Percentiles rank a stretch among this genome's conserved stretches.
Conservation (phyloP, 1,139 yeast species). For the Fermentozyma sake region DNA sequence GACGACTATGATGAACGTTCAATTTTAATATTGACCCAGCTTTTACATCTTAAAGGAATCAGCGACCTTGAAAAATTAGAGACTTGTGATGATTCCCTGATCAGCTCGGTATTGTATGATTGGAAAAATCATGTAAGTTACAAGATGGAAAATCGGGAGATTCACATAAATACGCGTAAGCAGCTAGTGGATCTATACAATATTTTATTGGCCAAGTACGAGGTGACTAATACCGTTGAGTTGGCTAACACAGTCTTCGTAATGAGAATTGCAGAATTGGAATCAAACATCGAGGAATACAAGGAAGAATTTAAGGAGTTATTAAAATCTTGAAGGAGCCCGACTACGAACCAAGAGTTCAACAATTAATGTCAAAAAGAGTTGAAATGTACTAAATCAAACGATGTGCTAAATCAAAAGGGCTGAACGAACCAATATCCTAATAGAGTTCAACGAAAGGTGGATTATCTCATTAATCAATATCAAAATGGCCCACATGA, state of each 20-base stretch:
- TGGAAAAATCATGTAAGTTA: constrained; percentile 18
- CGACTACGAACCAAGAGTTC: too few species aligned
- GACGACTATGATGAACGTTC: constrained; percentile 10
- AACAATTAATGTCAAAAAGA: too few species aligned
- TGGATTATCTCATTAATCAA: too few species aligned
- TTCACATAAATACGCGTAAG: constrained; percentile 8
- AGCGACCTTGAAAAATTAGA: constrained; percentile 12
- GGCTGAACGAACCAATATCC: too few species aligned
- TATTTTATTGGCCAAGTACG: constrained; percentile 12
- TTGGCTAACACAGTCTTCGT: constrained; percentile 20
- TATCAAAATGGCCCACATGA: too few species aligned
- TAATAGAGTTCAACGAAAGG: too few species aligned
- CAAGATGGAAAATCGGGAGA: constrained; percentile 9
- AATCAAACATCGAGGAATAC: constrained; percentile 10
- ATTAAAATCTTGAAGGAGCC: constrained; percentile 3
- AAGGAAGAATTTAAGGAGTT: constrained; percentile 10
- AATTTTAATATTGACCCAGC: constrained; percentile 19
- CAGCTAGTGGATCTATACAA: constrained; percentile 13
- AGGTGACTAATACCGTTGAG: constrained; percentile 17
- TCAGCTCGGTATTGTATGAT: constrained; percentile 10
- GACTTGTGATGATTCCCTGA: constrained; percentile 6
- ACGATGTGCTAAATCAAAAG: neutral
- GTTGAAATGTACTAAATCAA: neutral
- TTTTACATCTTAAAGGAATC: constrained; percentile 18
- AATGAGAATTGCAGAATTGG: constrained; percentile 16